Base-by-base conservation (phyloP, 2,329 filamentous ascomycete genomes). In the Cladorrhinum sp. region DNA sequence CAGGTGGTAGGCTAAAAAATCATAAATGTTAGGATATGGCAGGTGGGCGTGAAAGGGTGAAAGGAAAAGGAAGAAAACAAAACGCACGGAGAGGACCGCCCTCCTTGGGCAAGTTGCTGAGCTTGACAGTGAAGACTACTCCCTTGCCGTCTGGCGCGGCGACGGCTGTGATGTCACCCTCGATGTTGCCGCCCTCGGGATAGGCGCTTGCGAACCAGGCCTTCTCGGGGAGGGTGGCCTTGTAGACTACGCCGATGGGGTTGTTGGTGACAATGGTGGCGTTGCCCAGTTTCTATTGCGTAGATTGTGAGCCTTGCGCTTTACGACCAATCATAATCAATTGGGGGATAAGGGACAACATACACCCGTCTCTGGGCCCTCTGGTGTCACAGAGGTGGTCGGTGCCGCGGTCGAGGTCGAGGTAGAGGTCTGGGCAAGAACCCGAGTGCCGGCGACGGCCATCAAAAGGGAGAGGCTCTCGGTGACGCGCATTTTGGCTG, bases 1-100 rank as follows among this genome's bases (percentile, higher is more conserved):
- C 66, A 94, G 77, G 72, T 93, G 90, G 77, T 92, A 93, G 62
- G 79, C 88, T 89, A 61, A 10, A 12, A 36, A 23, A 9, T 33
- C 2, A n/a, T n/a, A n/a, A 21, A 68, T 55, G 59, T 69, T 61
- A 68, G 58, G n/a, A 49, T 51, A 60, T n/a, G n/a, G n/a, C 33
- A 18, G 14, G 54, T 26, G 51, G 52, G 20, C 30, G 23, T 20
- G 10, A 46, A n/a, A n/a, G n/a, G n/a, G 74, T 46, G 80, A 75
- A 39, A 73, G 73, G 23, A 14, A 50, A 20, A 14, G 14, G 2
- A 1, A 46, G 6, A 8, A 10, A 4, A 46, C 78, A 82, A 14
- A 6, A 70, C 72, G 62, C 67, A 74, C 73, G 61, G 61, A 75
- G 73, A 6, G 73, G 71, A 10, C 70, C 73, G 23, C 68, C 72